These are phyloP conservation scores for Odonthalia washingtoniensis DNA, from an alignment of 31 red algal species.

Conservation along the genomic window DNA sequence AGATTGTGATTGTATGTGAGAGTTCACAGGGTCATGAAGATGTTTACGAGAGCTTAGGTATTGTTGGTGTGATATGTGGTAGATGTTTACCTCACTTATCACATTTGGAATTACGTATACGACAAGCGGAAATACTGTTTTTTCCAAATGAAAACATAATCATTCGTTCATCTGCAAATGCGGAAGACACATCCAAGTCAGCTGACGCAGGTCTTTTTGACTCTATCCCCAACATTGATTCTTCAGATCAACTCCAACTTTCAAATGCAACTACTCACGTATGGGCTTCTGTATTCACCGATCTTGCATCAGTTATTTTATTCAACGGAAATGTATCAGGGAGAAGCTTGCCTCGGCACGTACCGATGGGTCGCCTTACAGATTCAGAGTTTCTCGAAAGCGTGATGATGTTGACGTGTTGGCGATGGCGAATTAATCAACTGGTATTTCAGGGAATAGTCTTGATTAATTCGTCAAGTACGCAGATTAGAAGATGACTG, in stretches of 20 bases:
- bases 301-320: constrained; percentile 47
- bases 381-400: constrained; percentile 47
- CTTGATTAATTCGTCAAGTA: constrained; percentile 59
- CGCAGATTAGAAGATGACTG: constrained; percentile 61
- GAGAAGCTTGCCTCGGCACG: constrained; percentile 78
- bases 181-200: constrained; percentile 78
- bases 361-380: constrained; percentile 63
- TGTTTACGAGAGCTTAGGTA: constrained; percentile 47
- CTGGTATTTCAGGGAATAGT: constrained; percentile 1
- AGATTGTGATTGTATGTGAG: constrained; percentile 45
- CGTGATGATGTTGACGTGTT: constrained; percentile 31
- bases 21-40: constrained; percentile 77
- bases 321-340: constrained; percentile 72
- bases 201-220: constrained; percentile 84
- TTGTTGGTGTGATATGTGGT: constrained; percentile 66
- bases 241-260: constrained; percentile 17
- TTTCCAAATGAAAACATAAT: no score
- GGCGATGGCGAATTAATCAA: constrained; percentile 43
- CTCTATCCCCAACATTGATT: constrained; percentile 65
- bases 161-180: constrained; percentile 78
- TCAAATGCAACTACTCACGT: constrained; percentile 51
- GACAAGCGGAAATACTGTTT: constrained; percentile 80
- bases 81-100: constrained; percentile 75
- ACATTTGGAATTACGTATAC: constrained; percentile 78
- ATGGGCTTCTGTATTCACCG: constrained; percentile 76